Base-by-base conservation (phyloP, 2,329 filamentous ascomycete species). In the Pseudogymnoascus sp. region DNA sequence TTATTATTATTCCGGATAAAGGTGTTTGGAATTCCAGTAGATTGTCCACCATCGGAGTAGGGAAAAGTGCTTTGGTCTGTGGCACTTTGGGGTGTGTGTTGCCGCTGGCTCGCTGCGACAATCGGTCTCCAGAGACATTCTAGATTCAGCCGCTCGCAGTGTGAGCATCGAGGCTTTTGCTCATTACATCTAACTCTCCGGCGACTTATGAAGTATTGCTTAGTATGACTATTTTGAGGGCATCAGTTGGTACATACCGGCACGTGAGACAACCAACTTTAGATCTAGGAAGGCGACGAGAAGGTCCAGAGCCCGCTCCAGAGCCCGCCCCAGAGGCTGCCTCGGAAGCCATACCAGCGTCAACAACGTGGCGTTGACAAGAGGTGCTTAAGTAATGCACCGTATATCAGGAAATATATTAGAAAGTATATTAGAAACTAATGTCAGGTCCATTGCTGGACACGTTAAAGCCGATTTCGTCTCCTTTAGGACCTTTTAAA, bases 131-230 rank as follows among this genome's bases (percentile, higher is more conserved):
- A 84, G 61, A 77, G 77, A 71, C 82, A 85, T 57, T 83, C 77
- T 23, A 84, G 74, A 65, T 80, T 80, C 60, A 83, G 76, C 43
- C 81, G 77, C 70, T 79, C 79, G 73, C 82, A 84, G 69, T 83
- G 81, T 61, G 75, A 79, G 70, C 82, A 84, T 16, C 79, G 71
- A 6, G 82, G 81, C 64, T 79, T 77, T 66, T 79, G 77, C 73
- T 84, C 81, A 68, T 83, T 80, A 70, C 81, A 84, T 67, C 81
- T 78, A 67, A 83, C 82, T 73, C 83, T 84, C 65, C 80, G 77
- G 39, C 80, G 79, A 66, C 79, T 81, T 65, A 25, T 65, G 25
- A 21, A 13, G 4, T 19, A 45, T 21, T 45, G 10, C 19, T 45
- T 45, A 45, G 41, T 8, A 45, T 45, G 19, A 45, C 19, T 45